Evolutionary conservation across 2,329 filamentous ascomycete genomes (phyloP).

Genomic region (Claviceps cyperi): DNA sequence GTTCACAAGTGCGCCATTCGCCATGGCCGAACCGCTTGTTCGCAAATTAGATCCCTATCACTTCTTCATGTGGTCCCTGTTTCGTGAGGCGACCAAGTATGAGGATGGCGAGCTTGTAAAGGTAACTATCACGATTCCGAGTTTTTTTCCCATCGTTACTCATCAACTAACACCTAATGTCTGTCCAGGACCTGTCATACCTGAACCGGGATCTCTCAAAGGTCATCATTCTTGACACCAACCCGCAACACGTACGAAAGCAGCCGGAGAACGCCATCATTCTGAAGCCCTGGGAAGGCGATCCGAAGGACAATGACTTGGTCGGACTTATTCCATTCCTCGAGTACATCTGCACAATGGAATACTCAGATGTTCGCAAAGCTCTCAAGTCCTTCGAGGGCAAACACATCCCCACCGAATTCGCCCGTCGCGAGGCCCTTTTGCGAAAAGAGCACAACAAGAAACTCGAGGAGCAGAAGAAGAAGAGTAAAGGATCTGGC

Average conservation of each 20-base stretch:
- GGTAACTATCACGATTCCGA: slow-evolving; percentile 31
- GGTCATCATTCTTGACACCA: slow-evolving; percentile 86
- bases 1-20: slow-evolving; percentile 78
- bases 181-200: slow-evolving; percentile 73
- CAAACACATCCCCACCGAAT: slow-evolving; percentile 78
- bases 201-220: slow-evolving; percentile 93
- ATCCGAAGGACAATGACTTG: slow-evolving; percentile 70
- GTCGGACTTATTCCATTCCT: slow-evolving; percentile 89
- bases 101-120: slow-evolving; percentile 94
- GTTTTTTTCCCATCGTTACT: background rate
- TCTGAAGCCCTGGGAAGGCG: slow-evolving; percentile 77
- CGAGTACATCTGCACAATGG: slow-evolving; percentile 92
- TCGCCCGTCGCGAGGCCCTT: slow-evolving; percentile 73
- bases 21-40: slow-evolving; percentile 73
- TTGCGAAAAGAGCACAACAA: slow-evolving; percentile 76
- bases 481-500: slow-evolving; percentile 43
- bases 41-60: slow-evolving; percentile 90
- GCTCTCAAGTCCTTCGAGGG: slow-evolving; percentile 81
- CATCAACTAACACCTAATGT: background rate
- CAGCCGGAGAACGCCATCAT: slow-evolving; percentile 97
- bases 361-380: slow-evolving; percentile 72
- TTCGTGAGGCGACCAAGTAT: slow-evolving; percentile 92
- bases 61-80: slow-evolving; percentile 89
- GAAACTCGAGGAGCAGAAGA: slow-evolving; percentile 54
- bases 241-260: slow-evolving; percentile 63